These are phyloP conservation scores for Leccinum rimulosum DNA, from an alignment of 768 basidiomycete species.

Conservation along the genomic window DNA sequence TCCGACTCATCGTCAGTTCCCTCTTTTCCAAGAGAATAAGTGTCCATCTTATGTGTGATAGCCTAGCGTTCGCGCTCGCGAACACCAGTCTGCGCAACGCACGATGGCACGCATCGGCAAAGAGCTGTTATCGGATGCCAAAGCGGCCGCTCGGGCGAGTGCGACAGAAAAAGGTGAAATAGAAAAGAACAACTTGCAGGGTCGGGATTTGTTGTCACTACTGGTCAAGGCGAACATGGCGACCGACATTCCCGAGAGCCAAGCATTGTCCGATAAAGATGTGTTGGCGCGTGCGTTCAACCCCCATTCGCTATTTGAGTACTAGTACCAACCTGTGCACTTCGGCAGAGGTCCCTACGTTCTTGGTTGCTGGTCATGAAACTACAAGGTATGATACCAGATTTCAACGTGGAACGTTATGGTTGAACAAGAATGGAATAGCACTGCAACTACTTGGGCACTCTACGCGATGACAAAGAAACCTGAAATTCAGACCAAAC, in stretches of 20 bases:
- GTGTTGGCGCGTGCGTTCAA: conserved; percentile 49
- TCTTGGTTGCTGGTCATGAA: conserved; percentile 1
- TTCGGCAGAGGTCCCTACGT: background rate
- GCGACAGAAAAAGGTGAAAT: conserved; percentile 28
- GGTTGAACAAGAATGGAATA: background rate
- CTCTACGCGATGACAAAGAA: conserved; percentile 52
- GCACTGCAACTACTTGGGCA: conserved; percentile 53
- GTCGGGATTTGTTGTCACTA: conserved; percentile 49
- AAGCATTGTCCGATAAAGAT: conserved; percentile 60
- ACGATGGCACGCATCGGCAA: conserved; percentile 52
- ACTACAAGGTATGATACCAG: background rate
- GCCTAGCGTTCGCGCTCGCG: conserved; percentile 22
- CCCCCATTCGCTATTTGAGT: too few relatives aligned
- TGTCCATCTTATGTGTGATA: conserved; percentile 4
- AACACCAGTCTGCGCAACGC: conserved; percentile 26
- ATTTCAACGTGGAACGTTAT: background rate
- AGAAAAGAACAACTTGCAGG: conserved; percentile 32
- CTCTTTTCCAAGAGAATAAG: background rate
- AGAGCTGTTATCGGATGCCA: conserved; percentile 47
- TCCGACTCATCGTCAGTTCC: conserved; percentile 39
- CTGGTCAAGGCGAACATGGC: conserved; percentile 23
- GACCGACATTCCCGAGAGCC: conserved; percentile 51
- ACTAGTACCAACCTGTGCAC: background rate
- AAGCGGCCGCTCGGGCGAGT: conserved; percentile 32
- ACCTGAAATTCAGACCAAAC: conserved; percentile 47